Evolutionary conservation across 2,329 filamentous ascomycete genomes (phyloP).

Genomic region (Monilinia vaccinii-corymbosi): DNA sequence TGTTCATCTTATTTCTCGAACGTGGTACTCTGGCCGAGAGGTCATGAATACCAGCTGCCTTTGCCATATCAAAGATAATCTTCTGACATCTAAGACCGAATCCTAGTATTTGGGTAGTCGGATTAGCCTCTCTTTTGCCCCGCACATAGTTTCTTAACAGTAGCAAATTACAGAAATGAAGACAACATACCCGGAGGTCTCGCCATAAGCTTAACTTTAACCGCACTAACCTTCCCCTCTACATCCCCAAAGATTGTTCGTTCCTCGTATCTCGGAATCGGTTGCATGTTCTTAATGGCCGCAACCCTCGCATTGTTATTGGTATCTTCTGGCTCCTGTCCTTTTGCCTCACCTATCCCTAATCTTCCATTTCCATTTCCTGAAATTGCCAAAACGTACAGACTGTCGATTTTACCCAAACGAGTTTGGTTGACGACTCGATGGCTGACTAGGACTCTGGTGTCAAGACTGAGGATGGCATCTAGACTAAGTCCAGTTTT

Average conservation of each 20-base stretch:
- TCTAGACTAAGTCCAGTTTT: slow-evolving; percentile 44
- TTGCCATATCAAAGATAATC: slow-evolving; percentile 90
- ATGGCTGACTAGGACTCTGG: slow-evolving; percentile 67
- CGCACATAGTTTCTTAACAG: not conserved
- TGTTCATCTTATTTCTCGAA: slow-evolving; percentile 94
- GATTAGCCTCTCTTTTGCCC: not conserved
- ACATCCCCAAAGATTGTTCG: slow-evolving; percentile 85
- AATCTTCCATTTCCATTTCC: slow-evolving; percentile 81
- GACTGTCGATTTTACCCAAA: slow-evolving; percentile 80
- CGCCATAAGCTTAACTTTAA: slow-evolving; percentile 69
- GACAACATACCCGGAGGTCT: slow-evolving; percentile 70
- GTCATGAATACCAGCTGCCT: slow-evolving; percentile 77
- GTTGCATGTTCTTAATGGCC: slow-evolving; percentile 86
- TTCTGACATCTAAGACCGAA: slow-evolving; percentile 89
- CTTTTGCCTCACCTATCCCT: slow-evolving; percentile 86
- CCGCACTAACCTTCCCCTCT: slow-evolving; percentile 77
- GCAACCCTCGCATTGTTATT: slow-evolving; percentile 64
- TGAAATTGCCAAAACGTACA: slow-evolving; percentile 70
- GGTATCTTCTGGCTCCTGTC: slow-evolving; percentile 61
- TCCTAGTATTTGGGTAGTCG: slow-evolving; percentile 42
- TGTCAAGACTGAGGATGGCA: slow-evolving; percentile 46
- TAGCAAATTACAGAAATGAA: not conserved
- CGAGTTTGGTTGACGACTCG: slow-evolving; percentile 86
- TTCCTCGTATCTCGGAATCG: slow-evolving; percentile 84
- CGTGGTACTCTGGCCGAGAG: slow-evolving; percentile 75